phyloP scores from a whole-genome alignment of 441 rosid species.

The Populus tomentosa region DNA sequence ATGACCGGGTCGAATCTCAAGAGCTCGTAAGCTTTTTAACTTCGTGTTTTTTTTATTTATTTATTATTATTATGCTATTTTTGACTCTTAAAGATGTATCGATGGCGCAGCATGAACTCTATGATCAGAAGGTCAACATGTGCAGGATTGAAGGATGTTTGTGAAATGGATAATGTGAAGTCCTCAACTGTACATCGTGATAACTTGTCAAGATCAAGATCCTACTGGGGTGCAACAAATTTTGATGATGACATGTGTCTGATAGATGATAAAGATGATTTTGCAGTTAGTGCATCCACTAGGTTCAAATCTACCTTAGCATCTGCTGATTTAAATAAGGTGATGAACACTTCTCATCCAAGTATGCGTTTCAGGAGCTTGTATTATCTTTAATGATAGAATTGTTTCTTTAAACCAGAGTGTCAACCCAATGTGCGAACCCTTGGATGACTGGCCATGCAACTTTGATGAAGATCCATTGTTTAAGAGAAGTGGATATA shows the following conservation, averaged over 20 bases:
- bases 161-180: constrained; percentile 57
- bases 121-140: constrained; percentile 35
- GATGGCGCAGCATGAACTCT: constrained; percentile 43
- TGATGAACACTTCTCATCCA: constrained; percentile 23
- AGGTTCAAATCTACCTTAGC: constrained; percentile 45
- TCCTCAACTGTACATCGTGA: constrained; percentile 41
- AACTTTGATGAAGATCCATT: constrained; percentile 47
- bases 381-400: constrained; percentile 6
- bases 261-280: constrained; percentile 71
- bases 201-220: constrained; percentile 27
- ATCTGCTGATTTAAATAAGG: constrained; percentile 70
- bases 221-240: constrained; percentile 27
- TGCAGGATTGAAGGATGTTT: constrained; percentile 48
- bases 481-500: constrained; percentile 29
- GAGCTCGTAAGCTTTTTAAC: constrained; percentile 31
- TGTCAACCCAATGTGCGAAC: constrained; percentile 80
- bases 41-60: background rate
- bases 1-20: constrained; percentile 34
- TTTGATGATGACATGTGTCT: constrained; percentile 71
- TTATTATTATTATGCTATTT: background rate
- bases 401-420: constrained; percentile 50
- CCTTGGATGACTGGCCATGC: constrained; percentile 47
- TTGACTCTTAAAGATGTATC: constrained; percentile 20
- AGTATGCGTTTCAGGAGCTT: constrained; percentile 10
- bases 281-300: constrained; percentile 42